Base-by-base conservation (phyloP, 2,329 filamentous ascomycete species). In the Pseudogymnoascus sp. region DNA sequence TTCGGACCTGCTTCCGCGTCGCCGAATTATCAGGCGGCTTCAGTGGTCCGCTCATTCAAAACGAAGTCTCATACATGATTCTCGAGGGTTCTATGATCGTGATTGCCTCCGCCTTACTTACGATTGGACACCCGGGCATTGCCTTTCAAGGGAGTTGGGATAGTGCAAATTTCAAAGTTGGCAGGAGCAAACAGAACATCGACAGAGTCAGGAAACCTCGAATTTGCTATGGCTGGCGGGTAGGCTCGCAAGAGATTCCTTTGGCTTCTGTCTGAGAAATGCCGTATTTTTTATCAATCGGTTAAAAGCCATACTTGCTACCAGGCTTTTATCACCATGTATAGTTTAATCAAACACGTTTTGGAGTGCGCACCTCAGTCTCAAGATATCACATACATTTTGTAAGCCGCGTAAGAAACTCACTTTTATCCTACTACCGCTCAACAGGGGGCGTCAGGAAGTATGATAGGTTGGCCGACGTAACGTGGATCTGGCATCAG, bases 21-120 rank as follows among this genome's bases (percentile, higher is more conserved):
- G 78, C 78, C 1, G 82, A 86, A 71, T 69, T 85, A 62, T 77
- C 75, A 60, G 75, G 80, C 25, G 82, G 82, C 4, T 85, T 80
- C 74, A 68, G 66, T 8, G 79, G 80, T 1, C 66, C 72, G 14
- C 68, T 85, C 61, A 79, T 82, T 61, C 70, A 69, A 58, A 69
- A 79, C 47, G 69, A 80, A 65, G 68, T 68, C 0, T 65, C 74
- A 2, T 80, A 79, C 64, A 78, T 80, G 65, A 71, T 69, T 1
- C 66, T 80, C 12, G 78, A 80, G 69, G 75, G 75, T 9, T 59
- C 66, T 4, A 73, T 74, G 71, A 69, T 74, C 30, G 64, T 68
- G n/a, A 15, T 72, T 3, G 72, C 71, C 0, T 65, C 65, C 6
- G 36, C 68, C 3, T 58, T 62, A 6, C 61, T 74, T 41, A 73